A percentile compares a stretch with the other conserved stretches of the same genome.
These are phyloP conservation scores for Chaetomium cochliodes DNA, from an alignment of 495 filamentous ascomycete species.

Conservation along the genomic window DNA sequence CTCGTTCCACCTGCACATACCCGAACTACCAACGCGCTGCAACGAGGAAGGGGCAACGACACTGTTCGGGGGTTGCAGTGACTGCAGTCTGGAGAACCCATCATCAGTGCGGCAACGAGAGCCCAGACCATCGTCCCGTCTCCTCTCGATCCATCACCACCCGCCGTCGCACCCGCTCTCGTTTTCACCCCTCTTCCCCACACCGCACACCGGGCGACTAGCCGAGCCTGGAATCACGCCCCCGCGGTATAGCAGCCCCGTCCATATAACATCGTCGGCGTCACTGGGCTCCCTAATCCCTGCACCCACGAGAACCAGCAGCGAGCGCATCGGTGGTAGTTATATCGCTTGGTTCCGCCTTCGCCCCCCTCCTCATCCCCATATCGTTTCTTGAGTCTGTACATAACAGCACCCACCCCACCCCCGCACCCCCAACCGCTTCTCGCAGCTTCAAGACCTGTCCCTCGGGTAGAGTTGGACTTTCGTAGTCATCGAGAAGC, in stretches of 20 bases:
- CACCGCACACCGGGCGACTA: slow-evolving; percentile 20
- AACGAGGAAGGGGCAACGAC: background rate
- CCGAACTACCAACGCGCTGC: background rate
- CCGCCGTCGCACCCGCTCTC: slow-evolving; percentile 5
- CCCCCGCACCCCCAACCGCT: slow-evolving; percentile 10
- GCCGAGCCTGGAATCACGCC: slow-evolving; percentile 13
- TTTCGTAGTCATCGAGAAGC: background rate
- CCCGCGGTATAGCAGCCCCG: slow-evolving; percentile 27
- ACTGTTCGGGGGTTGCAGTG: slow-evolving; percentile 11
- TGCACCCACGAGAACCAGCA: slow-evolving; percentile 27
- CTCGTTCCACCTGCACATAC: background rate
- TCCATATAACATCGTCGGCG: slow-evolving; percentile 29
- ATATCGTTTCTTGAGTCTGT: slow-evolving; percentile 21
- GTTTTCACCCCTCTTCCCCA: slow-evolving; percentile 7
- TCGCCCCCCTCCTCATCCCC: slow-evolving; percentile 1
- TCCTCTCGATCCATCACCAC: slow-evolving; percentile 10
- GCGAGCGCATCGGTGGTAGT: background rate
- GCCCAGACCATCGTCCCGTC: slow-evolving; percentile 16
- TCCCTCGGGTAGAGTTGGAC: slow-evolving; percentile 11
- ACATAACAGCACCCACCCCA: slow-evolving; percentile 32
- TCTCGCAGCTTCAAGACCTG: slow-evolving; percentile 15
- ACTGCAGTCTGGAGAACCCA: slow-evolving; percentile 19
- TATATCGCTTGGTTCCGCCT: slow-evolving; percentile 18
- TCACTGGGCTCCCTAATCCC: slow-evolving; percentile 20
- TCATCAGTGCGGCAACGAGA: slow-evolving; percentile 6